Evolutionary conservation across 345 rosid species (phyloP).

Genomic region (Populus nigra): DNA sequence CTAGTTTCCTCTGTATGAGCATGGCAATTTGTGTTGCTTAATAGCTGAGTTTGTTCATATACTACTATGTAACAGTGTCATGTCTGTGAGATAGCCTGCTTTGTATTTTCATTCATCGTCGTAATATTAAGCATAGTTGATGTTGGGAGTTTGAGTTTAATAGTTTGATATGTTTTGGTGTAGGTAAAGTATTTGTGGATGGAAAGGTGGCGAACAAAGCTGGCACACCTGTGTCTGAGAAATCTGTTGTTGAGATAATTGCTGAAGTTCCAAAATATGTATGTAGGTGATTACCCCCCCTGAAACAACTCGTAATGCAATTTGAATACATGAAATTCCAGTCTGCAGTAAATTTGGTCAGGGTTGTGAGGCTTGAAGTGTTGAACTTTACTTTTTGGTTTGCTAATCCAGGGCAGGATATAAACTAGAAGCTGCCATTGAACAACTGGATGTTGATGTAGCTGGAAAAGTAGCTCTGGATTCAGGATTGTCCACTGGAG

Average conservation of each 20-base stretch:
- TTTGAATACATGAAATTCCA: constrained; percentile 5
- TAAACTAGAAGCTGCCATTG: constrained; percentile 93
- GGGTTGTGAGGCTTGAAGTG: not conserved
- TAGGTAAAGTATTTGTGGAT: constrained; percentile 88
- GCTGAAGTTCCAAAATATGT: constrained; percentile 92
- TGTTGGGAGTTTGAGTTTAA: not conserved
- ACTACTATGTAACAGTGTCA: not conserved
- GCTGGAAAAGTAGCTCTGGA: constrained; percentile 90
- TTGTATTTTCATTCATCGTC: not conserved
- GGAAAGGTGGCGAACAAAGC: constrained; percentile 86
- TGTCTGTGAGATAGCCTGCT: not conserved
- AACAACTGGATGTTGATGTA: constrained; percentile 75
- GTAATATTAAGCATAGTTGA: not conserved
- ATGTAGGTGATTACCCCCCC: constrained; percentile 85
- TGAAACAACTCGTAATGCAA: constrained; percentile 15
- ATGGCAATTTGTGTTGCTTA: not conserved
- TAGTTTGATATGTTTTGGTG: constrained; percentile 8
- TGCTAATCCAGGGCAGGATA: constrained; percentile 67
- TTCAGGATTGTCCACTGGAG: constrained; percentile 94
- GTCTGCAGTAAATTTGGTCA: not conserved
- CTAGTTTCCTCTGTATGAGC: not conserved
- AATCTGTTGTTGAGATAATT: constrained; percentile 61
- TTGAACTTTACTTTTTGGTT: constrained; percentile 11
- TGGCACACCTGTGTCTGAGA: constrained; percentile 72
- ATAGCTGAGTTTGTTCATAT: not conserved